Base-by-base conservation (phyloP, 2,329 filamentous ascomycete genomes). In the Peltaster fructicola region DNA sequence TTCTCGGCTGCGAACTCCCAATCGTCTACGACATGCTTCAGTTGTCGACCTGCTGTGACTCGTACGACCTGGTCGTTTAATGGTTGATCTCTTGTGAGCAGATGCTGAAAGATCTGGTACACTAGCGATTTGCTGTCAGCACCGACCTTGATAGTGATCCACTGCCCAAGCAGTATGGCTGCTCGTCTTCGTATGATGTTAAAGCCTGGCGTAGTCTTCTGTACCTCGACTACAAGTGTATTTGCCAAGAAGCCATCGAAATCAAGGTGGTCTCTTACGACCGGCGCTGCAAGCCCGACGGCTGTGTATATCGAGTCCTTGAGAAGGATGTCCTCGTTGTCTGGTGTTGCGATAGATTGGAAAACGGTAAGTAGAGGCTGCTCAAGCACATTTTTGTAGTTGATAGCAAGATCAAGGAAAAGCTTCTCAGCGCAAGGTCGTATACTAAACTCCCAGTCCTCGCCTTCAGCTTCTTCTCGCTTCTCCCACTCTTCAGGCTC, bases 271-370 rank as follows among this genome's bases (percentile, higher is more conserved):
- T 73, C 58, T 30, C 73, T 63, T 9, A 95, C 57, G 18, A 84
- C 72, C 2, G 79, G 64, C 1, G 84, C 79, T 1, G 88, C 71
- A 24, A 93, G 62, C 3, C 85, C 84, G 54, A 98, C 74, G 7
- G 85, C 82, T 4, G 80, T 90, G 45, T 98, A 98, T 1, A 95
- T 72, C 0, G 85, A 85, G 47, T 98, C 88, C 47, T 93, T 95
- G 31, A 78, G 70, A 9, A 88, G 63, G 8, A 95, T 65, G 34
- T 88, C 72, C 20, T 61, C 60, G 32, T 70, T 70, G 7, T 67
- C 55, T 4, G 59, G 57, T n/a, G 51, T 67, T 31, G 79, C 73
- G 27, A 82, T 77, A 6, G 69, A 71, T 35, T 75, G 64, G 47
- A 95, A 93, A 38, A 93, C 90, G 23, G 66, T 62, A 21, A 95